Evolutionary conservation across 306 rosid species (phyloP).

Genomic region (Benincasa hispida): DNA sequence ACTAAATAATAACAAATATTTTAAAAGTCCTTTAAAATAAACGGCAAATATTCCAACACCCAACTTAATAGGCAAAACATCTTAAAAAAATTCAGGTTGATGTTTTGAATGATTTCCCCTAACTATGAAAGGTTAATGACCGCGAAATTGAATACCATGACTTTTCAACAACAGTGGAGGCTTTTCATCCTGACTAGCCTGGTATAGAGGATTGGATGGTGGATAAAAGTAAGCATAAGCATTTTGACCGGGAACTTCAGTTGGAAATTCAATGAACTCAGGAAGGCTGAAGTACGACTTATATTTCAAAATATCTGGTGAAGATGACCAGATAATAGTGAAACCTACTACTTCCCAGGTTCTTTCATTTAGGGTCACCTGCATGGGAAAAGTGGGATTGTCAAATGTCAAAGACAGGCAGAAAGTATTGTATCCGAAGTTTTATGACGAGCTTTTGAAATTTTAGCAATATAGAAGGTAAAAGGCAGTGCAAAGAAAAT

Average conservation of each 20-base stretch:
- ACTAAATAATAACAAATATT: not conserved
- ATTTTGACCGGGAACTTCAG: slow-evolving; percentile 78
- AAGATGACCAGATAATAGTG: slow-evolving; percentile 71
- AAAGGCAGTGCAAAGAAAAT: not conserved
- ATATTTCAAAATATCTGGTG: slow-evolving; percentile 63
- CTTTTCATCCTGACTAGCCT: slow-evolving; percentile 55
- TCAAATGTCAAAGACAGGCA: not conserved
- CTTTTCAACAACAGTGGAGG: slow-evolving; percentile 79
- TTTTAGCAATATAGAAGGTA: not conserved
- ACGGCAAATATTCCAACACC: not conserved
- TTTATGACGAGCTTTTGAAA: not conserved
- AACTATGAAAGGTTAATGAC: not conserved
- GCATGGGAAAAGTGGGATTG: not conserved
- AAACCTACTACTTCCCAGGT: slow-evolving; percentile 43
- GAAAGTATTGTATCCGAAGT: not conserved
- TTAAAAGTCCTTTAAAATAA: not conserved
- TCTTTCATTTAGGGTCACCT: slow-evolving; percentile 59
- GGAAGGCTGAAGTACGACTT: slow-evolving; percentile 64
- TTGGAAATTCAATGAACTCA: slow-evolving; percentile 81
- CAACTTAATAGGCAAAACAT: not conserved
- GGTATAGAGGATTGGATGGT: slow-evolving; percentile 53
- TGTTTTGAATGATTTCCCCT: not conserved
- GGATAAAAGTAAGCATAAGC: slow-evolving; percentile 92
- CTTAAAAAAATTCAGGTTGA: not conserved
- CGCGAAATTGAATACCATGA: slow-evolving; percentile 47